A percentile compares a stretch with the other conserved stretches of the same genome.
Conservation (phyloP, 352 stramenopile genomes). For the Halophytophthora polymorphica region DNA sequence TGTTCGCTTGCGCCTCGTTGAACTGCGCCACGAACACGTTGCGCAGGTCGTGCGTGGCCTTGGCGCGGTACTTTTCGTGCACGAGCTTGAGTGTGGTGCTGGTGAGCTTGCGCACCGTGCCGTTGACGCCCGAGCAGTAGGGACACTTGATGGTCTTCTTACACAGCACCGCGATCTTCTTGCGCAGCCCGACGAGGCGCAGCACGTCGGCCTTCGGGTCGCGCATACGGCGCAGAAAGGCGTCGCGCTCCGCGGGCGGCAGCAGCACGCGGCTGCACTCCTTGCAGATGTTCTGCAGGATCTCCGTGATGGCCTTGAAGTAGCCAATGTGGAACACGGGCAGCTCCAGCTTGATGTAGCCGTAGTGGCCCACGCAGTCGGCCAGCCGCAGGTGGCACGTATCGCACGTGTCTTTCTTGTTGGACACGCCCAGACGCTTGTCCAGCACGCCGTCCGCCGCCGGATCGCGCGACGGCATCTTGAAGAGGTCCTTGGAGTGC, state of each 20-base stretch:
- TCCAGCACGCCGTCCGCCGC: conserved; percentile 94
- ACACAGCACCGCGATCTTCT: conserved; percentile 95
- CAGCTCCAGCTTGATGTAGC: conserved; percentile 97
- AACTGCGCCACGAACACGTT: conserved; percentile 88
- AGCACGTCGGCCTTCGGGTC: conserved; percentile 77
- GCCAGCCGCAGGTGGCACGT: conserved; percentile 90
- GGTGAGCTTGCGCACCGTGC: conserved; percentile 97
- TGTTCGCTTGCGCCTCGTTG: conserved; percentile 65
- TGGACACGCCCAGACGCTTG: conserved; percentile 95
- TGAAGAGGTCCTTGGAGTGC: conserved; percentile 94
- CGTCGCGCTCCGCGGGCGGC: conserved; percentile 82
- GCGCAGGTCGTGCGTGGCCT: conserved; percentile 76
- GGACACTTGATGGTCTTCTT: conserved; percentile 97
- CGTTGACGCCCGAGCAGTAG: conserved; percentile 95
- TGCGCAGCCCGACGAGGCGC: conserved; percentile 77
- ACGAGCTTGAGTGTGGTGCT: conserved; percentile 98
- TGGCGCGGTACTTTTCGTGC: conserved; percentile 96
- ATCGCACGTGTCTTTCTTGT: conserved; percentile 96
- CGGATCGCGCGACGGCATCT: conserved; percentile 93
- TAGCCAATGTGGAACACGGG: conserved; percentile 99
- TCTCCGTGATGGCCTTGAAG: conserved; percentile 97
- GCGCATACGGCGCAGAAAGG: conserved; percentile 88
- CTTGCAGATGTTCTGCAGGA: conserved; percentile 98
- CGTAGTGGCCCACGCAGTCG: conserved; percentile 98
- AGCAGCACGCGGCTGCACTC: conserved; percentile 95